These are phyloP conservation scores for Fusarium pseudonygamai DNA, from an alignment of 2,329 filamentous ascomycete species.

Conservation along the genomic window DNA sequence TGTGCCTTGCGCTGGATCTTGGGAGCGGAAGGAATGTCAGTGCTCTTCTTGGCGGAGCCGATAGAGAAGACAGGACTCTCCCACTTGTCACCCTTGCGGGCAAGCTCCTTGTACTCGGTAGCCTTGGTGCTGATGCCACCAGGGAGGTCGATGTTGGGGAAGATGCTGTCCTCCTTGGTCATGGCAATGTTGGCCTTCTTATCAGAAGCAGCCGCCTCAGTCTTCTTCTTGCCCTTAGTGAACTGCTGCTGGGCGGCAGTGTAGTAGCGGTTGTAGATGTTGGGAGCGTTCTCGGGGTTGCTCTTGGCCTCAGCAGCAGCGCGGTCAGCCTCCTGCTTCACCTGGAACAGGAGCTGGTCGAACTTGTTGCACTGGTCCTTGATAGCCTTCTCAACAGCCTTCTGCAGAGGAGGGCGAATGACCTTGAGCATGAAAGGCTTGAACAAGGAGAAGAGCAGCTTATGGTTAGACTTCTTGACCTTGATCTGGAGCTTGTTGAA, in stretches of 20 bases:
- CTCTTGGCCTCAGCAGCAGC: slow-evolving; percentile 65
- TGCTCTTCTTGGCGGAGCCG: slow-evolving; percentile 78
- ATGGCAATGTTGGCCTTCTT: slow-evolving; percentile 69
- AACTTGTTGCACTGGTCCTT: slow-evolving; percentile 81
- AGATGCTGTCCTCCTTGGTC: slow-evolving; percentile 84
- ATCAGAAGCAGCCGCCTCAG: slow-evolving; percentile 66
- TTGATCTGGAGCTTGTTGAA: slow-evolving; percentile 87
- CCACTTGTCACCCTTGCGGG: slow-evolving; percentile 90
- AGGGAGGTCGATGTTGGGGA: slow-evolving; percentile 86
- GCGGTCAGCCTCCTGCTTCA: slow-evolving; percentile 85
- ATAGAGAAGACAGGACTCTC: slow-evolving; percentile 94
- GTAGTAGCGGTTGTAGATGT: slow-evolving; percentile 88
- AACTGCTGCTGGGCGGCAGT: slow-evolving; percentile 78
- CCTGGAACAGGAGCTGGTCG: slow-evolving; percentile 76
- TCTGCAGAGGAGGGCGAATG: slow-evolving; percentile 84
- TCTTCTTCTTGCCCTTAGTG: slow-evolving; percentile 81
- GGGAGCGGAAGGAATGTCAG: slow-evolving; percentile 72
- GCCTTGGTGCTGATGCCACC: slow-evolving; percentile 89
- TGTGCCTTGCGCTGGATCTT: slow-evolving; percentile 59
- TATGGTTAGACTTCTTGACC: slow-evolving; percentile 94
- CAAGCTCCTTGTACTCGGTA: slow-evolving; percentile 90
- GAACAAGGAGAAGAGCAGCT: slow-evolving; percentile 84
- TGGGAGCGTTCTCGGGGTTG: slow-evolving; percentile 77
- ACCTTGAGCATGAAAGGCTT: slow-evolving; percentile 89
- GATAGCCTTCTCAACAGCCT: slow-evolving; percentile 89